Conservation (phyloP, 257 asterid species). For the Parsonsia alboflavescens region DNA sequence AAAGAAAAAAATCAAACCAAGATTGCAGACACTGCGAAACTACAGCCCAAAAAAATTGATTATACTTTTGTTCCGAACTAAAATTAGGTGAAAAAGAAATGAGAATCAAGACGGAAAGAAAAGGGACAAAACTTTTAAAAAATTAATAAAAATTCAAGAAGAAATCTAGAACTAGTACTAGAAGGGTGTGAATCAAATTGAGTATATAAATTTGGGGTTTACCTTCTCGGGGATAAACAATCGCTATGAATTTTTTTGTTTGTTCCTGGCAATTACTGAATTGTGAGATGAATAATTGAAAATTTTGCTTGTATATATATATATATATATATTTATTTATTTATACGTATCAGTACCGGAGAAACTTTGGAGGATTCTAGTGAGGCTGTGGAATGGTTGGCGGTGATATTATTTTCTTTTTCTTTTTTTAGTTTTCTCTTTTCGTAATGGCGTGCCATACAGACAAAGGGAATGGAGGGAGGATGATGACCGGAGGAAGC, state of each 20-base stretch:
- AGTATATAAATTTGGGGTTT: background rate
- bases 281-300: background rate
- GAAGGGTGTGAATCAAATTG: constrained; percentile 24
- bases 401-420: background rate
- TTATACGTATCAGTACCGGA: too few relatives aligned
- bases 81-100: background rate
- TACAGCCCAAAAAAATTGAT: background rate
- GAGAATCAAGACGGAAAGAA: background rate
- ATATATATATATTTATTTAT: too few relatives aligned
- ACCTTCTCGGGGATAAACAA: constrained; percentile 12
- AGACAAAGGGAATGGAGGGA: background rate
- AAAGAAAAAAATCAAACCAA: background rate
- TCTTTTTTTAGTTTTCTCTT: background rate
- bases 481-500: background rate
- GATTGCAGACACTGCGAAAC: background rate
- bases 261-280: background rate
- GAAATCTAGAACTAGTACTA: background rate
- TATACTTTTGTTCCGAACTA: background rate
- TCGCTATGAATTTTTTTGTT: background rate
- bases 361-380: constrained; percentile 3
- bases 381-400: background rate
- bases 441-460: background rate
- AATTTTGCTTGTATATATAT: background rate
- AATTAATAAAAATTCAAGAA: background rate
- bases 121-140: background rate